These are phyloP conservation scores for Auriscalpium orientale DNA, from an alignment of 768 basidiomycete genomes.

Conservation along the genomic window DNA sequence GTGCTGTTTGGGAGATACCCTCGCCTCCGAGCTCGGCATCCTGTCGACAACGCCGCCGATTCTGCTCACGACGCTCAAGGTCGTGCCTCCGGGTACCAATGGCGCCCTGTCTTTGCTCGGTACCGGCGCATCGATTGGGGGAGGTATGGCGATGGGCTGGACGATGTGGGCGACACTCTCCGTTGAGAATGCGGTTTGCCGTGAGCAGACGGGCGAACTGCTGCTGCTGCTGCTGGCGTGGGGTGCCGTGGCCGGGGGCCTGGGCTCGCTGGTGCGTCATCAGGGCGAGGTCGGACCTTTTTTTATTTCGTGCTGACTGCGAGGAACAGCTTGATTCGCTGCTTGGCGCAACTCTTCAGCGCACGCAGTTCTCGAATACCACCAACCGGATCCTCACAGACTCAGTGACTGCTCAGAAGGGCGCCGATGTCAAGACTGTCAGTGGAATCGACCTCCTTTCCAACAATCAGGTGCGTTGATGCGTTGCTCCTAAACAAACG, in stretches of 20 bases:
- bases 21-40: slow-evolving; percentile 91
- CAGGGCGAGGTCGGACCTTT: not conserved
- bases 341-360: slow-evolving; percentile 81
- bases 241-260: slow-evolving; percentile 59
- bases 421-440: slow-evolving; percentile 44
- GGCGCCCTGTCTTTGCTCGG: slow-evolving; percentile 77
- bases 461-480: slow-evolving; percentile 69
- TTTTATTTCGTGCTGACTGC: not conserved
- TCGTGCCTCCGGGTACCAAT: slow-evolving; percentile 86
- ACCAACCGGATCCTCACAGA: slow-evolving; percentile 62
- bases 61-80: slow-evolving; percentile 69
- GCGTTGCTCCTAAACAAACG: not conserved
- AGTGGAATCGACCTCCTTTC: slow-evolving; percentile 62
- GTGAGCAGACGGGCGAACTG: slow-evolving; percentile 30
- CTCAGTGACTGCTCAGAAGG: slow-evolving; percentile 19
- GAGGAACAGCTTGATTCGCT: slow-evolving; percentile 68
- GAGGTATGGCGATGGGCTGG: slow-evolving; percentile 67
- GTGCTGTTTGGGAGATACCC: slow-evolving; percentile 85
- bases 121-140: slow-evolving; percentile 61
- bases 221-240: slow-evolving; percentile 41
- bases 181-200: slow-evolving; percentile 55
- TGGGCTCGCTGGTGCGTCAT: slow-evolving; percentile 64
- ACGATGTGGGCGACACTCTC: slow-evolving; percentile 49
- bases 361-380: slow-evolving; percentile 60
- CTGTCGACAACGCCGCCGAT: slow-evolving; percentile 60